phyloP scores from a whole-genome alignment of 768 basidiomycete species.

The Leucocoprinus leucothites region DNA sequence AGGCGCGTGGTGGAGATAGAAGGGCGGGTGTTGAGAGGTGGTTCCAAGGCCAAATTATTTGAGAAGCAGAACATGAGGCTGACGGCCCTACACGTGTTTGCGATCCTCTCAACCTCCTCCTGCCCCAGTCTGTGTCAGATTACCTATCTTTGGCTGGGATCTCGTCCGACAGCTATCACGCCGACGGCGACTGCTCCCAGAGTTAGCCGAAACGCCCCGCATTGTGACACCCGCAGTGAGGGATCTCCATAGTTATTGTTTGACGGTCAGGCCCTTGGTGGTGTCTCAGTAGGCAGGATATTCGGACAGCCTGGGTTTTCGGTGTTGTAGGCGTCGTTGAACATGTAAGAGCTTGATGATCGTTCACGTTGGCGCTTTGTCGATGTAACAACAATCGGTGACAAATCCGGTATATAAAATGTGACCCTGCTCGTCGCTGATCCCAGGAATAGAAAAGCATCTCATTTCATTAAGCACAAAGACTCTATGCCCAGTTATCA shows the following conservation, averaged over 20 bases:
- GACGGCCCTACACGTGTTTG: constrained; percentile 10
- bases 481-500: constrained; percentile 80
- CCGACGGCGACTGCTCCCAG: background rate
- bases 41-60: background rate
- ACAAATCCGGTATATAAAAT: background rate
- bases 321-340: too few relatives aligned
- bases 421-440: background rate
- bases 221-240: background rate
- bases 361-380: too few relatives aligned
- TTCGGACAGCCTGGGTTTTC: too few relatives aligned
- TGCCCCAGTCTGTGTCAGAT: background rate
- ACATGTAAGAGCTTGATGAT: too few relatives aligned
- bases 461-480: background rate
- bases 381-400: background rate
- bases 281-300: too few relatives aligned
- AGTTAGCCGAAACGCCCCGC: background rate
- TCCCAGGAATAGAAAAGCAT: background rate
- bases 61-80: constrained; percentile 11
- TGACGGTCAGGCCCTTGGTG: too few relatives aligned
- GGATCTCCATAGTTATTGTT: background rate
- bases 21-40: background rate
- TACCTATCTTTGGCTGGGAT: too few relatives aligned
- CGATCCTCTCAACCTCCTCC: background rate
- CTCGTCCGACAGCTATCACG: too few relatives aligned
- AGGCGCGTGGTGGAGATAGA: constrained; percentile 1